Evolutionary conservation across 2,329 filamentous ascomycete species (phyloP).

Genomic region (Rhynchosporium secalis): DNA sequence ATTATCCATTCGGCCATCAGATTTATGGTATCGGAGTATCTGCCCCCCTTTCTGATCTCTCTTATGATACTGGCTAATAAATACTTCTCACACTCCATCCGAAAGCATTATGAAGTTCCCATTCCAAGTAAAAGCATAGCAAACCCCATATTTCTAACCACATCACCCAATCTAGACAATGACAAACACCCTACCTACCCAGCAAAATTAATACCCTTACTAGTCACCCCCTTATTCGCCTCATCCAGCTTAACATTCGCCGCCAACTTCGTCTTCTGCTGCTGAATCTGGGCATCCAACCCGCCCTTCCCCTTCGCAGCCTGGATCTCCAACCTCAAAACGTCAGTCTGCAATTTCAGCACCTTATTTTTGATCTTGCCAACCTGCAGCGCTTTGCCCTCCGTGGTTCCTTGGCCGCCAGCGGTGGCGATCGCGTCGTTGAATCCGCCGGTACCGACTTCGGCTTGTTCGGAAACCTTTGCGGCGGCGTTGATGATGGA

Average conservation of each 20-base stretch:
- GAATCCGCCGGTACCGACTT: constrained; percentile 50
- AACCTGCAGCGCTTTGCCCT: constrained; percentile 49
- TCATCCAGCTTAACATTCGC: constrained; percentile 50
- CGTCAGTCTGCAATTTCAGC: constrained; percentile 55
- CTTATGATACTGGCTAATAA: too few species aligned
- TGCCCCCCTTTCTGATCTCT: too few species aligned
- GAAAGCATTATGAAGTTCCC: too few species aligned
- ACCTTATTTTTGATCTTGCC: constrained; percentile 64
- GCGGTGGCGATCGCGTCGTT: constrained; percentile 54
- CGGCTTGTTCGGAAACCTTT: constrained; percentile 54
- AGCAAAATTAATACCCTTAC: constrained; percentile 28
- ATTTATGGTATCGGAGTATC: too few species aligned
- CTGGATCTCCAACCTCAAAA: constrained; percentile 52
- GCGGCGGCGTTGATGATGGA: constrained; percentile 51
- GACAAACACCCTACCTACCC: constrained; percentile 13
- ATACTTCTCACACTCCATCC: too few species aligned
- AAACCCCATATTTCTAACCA: neutral
- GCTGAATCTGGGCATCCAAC: constrained; percentile 46
- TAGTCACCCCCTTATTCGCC: constrained; percentile 40
- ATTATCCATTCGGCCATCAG: too few species aligned
- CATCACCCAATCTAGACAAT: neutral
- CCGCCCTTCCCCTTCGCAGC: constrained; percentile 50
- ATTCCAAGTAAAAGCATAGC: too few species aligned
- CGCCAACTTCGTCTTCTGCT: constrained; percentile 52
- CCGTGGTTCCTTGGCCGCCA: constrained; percentile 36